These are phyloP conservation scores for Xylaria sp. DNA, from an alignment of 2,329 filamentous ascomycete species.

Conservation along the genomic window DNA sequence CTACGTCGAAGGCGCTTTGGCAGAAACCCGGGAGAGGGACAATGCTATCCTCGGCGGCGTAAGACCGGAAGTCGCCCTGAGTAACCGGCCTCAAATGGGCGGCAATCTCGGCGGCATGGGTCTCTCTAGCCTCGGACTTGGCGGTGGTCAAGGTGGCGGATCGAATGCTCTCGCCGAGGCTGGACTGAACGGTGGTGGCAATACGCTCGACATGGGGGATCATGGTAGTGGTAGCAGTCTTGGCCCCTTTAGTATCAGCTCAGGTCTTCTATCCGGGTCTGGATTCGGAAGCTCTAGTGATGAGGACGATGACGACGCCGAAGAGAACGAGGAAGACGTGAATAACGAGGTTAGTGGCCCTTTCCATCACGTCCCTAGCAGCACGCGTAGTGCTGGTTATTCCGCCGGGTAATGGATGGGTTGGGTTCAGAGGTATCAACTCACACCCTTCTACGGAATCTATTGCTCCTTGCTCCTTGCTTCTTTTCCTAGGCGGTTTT, in stretches of 20 bases:
- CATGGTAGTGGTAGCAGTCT: conserved; percentile 73
- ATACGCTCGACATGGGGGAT: conserved; percentile 70
- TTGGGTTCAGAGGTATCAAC: background rate
- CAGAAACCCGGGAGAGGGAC: conserved; percentile 93
- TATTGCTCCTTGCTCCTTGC: background rate
- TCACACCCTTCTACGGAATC: background rate
- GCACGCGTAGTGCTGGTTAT: conserved; percentile 12
- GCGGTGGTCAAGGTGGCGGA: conserved; percentile 54
- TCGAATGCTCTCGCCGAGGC: conserved; percentile 82
- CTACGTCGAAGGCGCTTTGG: conserved; percentile 92
- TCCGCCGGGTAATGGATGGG: conserved; percentile 11
- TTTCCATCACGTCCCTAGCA: conserved; percentile 37
- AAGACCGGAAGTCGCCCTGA: conserved; percentile 87
- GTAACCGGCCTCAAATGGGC: conserved; percentile 74
- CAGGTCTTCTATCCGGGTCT: conserved; percentile 78
- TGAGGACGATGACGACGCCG: conserved; percentile 94
- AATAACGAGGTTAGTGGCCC: conserved; percentile 71
- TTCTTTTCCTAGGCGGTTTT: background rate
- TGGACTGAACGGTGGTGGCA: conserved; percentile 72
- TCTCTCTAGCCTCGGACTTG: conserved; percentile 59
- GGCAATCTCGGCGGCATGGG: conserved; percentile 62
- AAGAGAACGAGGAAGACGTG: conserved; percentile 82
- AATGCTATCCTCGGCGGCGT: conserved; percentile 98
- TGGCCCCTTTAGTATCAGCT: conserved; percentile 77
- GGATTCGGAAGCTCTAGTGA: conserved; percentile 96